A percentile compares a stretch with the other conserved stretches of the same genome.
Conservation (phyloP, 164 flowering plant species). For the Chimonanthus salicifolius region DNA sequence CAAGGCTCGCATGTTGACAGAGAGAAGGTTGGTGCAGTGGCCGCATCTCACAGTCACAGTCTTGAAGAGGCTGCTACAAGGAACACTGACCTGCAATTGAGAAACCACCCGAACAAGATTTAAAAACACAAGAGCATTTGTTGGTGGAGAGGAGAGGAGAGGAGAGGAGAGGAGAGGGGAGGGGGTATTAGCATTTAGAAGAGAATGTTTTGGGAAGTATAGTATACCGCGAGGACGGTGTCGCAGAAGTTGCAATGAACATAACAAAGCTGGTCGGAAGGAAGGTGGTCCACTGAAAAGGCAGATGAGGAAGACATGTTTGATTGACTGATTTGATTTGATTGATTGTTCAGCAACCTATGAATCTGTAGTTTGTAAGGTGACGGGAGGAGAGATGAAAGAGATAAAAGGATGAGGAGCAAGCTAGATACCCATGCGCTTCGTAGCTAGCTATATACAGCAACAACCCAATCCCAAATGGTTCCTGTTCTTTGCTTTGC, state of each 20-base stretch:
- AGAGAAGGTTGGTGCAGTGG: conserved; percentile 84
- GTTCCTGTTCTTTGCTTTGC: background rate
- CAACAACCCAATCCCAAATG: no score
- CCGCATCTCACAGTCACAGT: conserved; percentile 98
- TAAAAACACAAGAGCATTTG: no score
- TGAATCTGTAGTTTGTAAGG: conserved; percentile 19
- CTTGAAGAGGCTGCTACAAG: conserved; percentile 81
- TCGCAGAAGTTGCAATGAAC: conserved; percentile 90
- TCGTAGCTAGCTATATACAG: no score
- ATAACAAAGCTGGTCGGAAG: conserved; percentile 90
- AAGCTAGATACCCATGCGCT: no score
- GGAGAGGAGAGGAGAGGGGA: no score
- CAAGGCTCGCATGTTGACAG: conserved; percentile 85
- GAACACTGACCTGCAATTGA: conserved; percentile 76
- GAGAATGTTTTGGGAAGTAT: background rate
- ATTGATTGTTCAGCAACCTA: conserved; percentile 10
- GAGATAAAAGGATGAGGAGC: background rate
- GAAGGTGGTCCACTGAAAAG: conserved; percentile 72
- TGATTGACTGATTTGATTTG: conserved; percentile 35
- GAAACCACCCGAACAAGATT: no score
- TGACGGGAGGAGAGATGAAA: conserved; percentile 2
- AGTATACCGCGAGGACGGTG: conserved; percentile 83
- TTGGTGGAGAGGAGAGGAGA: no score
- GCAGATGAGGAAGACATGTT: conserved; percentile 66
- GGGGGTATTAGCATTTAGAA: no score